Conservation (phyloP, 2,329 filamentous ascomycete genomes). For the Ceratocystis huliohia region DNA sequence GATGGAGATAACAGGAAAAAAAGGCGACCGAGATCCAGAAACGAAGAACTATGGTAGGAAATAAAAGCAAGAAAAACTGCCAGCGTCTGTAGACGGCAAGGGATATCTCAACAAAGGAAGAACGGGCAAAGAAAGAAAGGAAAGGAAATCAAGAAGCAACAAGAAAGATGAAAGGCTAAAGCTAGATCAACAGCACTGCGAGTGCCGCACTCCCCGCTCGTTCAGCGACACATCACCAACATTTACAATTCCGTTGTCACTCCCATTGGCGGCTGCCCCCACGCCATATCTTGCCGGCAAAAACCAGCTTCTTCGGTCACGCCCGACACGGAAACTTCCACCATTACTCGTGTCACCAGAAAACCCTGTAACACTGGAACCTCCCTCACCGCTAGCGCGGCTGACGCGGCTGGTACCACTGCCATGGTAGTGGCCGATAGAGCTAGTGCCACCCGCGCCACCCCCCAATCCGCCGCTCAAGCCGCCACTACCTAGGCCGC, state of each 20-base stretch:
- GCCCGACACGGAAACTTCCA: slow-evolving; percentile 45
- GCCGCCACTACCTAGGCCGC: slow-evolving; percentile 24
- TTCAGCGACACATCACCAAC: slow-evolving; percentile 33
- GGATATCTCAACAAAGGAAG: slow-evolving; percentile 5
- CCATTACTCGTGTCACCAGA: not conserved
- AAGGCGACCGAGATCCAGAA: not conserved
- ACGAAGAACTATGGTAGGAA: not conserved
- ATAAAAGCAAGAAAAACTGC: not conserved
- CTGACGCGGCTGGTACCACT: slow-evolving; percentile 30
- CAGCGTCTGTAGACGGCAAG: not conserved
- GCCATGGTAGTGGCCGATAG: slow-evolving; percentile 9
- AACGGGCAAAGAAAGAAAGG: slow-evolving; percentile 2
- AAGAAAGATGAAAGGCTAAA: not conserved
- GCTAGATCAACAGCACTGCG: slow-evolving; percentile 24
- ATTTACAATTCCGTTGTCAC: slow-evolving; percentile 33
- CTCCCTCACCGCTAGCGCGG: slow-evolving; percentile 39
- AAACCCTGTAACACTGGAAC: slow-evolving; percentile 27
- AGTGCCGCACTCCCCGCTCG: slow-evolving; percentile 2
- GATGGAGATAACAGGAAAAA: slow-evolving; percentile 10
- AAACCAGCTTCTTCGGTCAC: slow-evolving; percentile 49
- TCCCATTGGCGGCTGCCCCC: slow-evolving; percentile 31
- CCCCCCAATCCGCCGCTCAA: too few species aligned
- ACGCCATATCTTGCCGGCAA: slow-evolving; percentile 28
- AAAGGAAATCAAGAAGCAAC: not conserved
- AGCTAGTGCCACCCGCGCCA: slow-evolving; percentile 23